Percentiles rank a stretch among this genome's conserved stretches.
phyloP scores from a whole-genome alignment of 805 yeast genomes.

The Starmerella riodocensis region DNA sequence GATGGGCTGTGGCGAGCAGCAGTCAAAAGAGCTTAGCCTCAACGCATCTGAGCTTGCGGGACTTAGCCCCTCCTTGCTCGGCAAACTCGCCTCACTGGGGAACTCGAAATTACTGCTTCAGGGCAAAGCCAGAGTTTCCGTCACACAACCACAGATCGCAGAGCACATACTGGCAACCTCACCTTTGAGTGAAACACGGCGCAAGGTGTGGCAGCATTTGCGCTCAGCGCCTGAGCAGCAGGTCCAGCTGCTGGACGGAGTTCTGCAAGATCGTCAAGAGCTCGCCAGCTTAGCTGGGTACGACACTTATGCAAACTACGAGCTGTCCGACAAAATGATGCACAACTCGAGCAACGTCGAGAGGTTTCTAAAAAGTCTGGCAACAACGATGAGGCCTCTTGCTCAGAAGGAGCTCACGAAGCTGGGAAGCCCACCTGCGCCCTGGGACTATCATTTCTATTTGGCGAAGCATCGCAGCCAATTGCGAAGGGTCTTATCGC shows the following conservation, averaged over 20 bases:
- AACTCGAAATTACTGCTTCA: constrained; percentile 2
- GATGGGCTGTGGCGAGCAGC: constrained; percentile 29
- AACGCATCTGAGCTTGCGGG: constrained; percentile 23
- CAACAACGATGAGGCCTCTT: constrained; percentile 37
- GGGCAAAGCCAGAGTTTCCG: constrained; percentile 6
- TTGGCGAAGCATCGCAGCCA: constrained; percentile 25
- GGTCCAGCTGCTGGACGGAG: constrained; percentile 41
- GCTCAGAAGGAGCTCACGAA: constrained; percentile 49
- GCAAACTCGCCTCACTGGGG: constrained; percentile 16
- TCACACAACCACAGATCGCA: constrained; percentile 34
- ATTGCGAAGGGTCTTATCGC: constrained; percentile 29
- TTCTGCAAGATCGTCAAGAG: constrained; percentile 53
- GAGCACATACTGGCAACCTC: constrained; percentile 51
- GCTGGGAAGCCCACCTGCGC: constrained; percentile 29
- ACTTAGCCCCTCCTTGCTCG: constrained; percentile 25
- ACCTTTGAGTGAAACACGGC: constrained; percentile 43
- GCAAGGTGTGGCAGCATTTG: constrained; percentile 58
- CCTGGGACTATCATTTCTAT: constrained; percentile 85
- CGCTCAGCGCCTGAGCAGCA: constrained; percentile 57
- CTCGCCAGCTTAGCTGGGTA: constrained; percentile 65
- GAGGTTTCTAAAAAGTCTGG: constrained; percentile 51
- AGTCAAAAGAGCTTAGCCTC: constrained; percentile 15
- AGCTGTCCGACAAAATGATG: constrained; percentile 82
- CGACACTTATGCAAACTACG: constrained; percentile 61
- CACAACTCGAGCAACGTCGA: constrained; percentile 61